Evolutionary conservation across 148 eudicot species (phyloP), one percentile per base, ranked within the genome.

Genomic region (Rhododendron vialii): DNA sequence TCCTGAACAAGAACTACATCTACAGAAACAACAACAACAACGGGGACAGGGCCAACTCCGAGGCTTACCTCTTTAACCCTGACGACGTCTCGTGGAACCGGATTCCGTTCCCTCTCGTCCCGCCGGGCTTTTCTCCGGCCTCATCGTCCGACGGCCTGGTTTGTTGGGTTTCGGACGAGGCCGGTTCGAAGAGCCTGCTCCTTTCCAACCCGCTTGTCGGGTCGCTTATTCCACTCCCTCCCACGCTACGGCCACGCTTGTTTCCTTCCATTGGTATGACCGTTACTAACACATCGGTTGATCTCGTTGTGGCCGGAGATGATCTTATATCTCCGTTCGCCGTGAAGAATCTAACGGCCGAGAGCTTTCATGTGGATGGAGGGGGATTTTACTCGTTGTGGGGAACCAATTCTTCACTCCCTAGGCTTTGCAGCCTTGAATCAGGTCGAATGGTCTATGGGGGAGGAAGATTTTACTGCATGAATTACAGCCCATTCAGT

Each of bases 271-370:
- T 94, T 1, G 99, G 98, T 0, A 20, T 97, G 18, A 86, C 88
- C 13, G 84, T 95, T 24, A 92, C 95, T 0, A 75, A 86, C 81
- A 80, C 93, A 0, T 91, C 95, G 6, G 89, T 95, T 0, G 95
- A 93, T 88, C 47, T 97, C 0, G 89, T 91, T 24, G 87, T 97
- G 1, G 98, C 96, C 0, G 99, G 99, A n/a, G 99, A 97, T 30
- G 99, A 97, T 88, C 61, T 95, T 78, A 91, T 97, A 85, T 97
- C 99, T n/a, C 99, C 96, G 0, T 97, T 94, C 41, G 99, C 99
- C 0, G 99, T 97, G 74, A 97, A 97, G 83, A 97, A 97, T 83
- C 86, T 97, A 3, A 91, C 95, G 2, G 89, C 95, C 1, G 99
- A 97, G 83, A 90, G 92, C 87, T 95, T 97, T 74, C 98, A 93